Evolutionary conservation across 805 yeast genomes (phyloP).

Genomic region (Wickerhamiella musiphila): DNA sequence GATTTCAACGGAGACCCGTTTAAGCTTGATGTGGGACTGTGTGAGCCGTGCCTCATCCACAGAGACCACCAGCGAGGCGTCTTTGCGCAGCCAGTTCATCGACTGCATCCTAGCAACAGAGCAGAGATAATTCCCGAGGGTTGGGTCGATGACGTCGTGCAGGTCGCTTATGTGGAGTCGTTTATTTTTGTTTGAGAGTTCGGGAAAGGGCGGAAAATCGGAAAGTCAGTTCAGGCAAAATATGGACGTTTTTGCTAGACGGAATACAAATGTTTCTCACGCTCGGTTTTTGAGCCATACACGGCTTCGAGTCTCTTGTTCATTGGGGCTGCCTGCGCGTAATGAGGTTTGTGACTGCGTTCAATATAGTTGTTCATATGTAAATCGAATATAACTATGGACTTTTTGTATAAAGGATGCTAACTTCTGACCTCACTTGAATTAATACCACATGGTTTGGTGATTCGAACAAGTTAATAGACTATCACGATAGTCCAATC

Average conservation of each 20-base stretch:
- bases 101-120: not conserved
- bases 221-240: not conserved
- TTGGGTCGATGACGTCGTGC: not conserved
- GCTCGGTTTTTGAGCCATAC: too few species aligned
- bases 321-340: too few species aligned
- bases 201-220: not conserved
- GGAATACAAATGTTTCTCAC: not conserved
- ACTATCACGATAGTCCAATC: too few species aligned
- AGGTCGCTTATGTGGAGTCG: not conserved
- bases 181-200: not conserved
- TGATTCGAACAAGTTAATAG: too few species aligned
- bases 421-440: too few species aligned
- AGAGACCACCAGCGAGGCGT: constrained; percentile 3
- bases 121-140: not conserved
- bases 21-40: constrained; percentile 11
- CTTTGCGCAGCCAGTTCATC: constrained; percentile 13
- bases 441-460: too few species aligned
- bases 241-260: not conserved
- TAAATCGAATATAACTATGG: too few species aligned
- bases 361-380: too few species aligned
- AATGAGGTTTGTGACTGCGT: too few species aligned
- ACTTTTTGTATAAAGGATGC: too few species aligned
- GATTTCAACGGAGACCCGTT: constrained; percentile 11
- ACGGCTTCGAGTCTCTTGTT: too few species aligned
- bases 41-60: constrained; percentile 16